These are phyloP conservation scores for Carex sylvatica DNA, from an alignment of 202 grass and related monocot species.

Conservation along the genomic window DNA sequence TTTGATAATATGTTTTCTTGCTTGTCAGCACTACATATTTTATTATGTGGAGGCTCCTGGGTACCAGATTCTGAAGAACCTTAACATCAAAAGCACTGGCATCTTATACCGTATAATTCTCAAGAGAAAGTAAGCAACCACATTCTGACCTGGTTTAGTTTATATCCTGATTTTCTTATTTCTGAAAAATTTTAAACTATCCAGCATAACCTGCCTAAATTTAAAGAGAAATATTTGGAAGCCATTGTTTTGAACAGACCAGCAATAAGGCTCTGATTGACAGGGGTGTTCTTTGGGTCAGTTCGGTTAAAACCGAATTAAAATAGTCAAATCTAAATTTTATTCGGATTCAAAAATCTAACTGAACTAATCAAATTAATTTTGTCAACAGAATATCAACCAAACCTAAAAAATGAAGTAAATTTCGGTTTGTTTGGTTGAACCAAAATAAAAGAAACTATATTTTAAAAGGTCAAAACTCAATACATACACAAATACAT, in stretches of 20 bases:
- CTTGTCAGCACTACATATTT: constrained; percentile 91
- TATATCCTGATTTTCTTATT: not conserved
- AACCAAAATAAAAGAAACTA: too few relatives aligned
- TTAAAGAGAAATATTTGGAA: not conserved
- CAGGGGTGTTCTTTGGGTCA: too few relatives aligned
- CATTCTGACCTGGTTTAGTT: not conserved
- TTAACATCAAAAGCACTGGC: constrained; percentile 96
- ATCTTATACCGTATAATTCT: constrained; percentile 83
- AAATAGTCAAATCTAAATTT: too few relatives aligned
- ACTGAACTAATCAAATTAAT: too few relatives aligned
- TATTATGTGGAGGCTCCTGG: constrained; percentile 84
- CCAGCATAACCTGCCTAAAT: not conserved
- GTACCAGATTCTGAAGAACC: constrained; percentile 96
- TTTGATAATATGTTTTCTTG: constrained; percentile 9
- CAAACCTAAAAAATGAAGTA: too few relatives aligned
- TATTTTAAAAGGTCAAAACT: too few relatives aligned
- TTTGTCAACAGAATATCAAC: too few relatives aligned
- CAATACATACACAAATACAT: too few relatives aligned
- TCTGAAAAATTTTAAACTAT: not conserved
- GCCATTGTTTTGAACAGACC: not conserved
- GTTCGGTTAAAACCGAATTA: too few relatives aligned
- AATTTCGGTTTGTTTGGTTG: too few relatives aligned
- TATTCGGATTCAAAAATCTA: too few relatives aligned
- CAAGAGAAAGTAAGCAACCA: constrained; percentile 71
- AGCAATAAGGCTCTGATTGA: not conserved